phyloP scores from a whole-genome alignment of 2,329 filamentous ascomycete genomes.

The Colletotrichum destructivum region DNA sequence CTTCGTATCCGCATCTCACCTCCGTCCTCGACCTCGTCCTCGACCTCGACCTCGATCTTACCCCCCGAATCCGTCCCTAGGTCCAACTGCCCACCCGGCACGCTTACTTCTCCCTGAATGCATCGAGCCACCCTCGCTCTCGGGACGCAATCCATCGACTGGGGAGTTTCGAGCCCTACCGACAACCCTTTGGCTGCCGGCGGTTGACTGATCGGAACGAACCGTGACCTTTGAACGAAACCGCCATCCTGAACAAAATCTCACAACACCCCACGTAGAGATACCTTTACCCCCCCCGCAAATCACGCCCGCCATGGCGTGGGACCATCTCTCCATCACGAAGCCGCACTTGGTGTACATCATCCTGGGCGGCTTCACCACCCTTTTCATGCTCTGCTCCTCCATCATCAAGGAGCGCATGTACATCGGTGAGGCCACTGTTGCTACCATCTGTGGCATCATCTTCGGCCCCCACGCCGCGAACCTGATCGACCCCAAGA shows the following conservation, averaged over 20 bases:
- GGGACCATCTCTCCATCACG: conserved; percentile 88
- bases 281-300: conserved; percentile 2
- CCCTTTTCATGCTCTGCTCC: conserved; percentile 97
- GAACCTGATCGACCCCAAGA: conserved; percentile 81
- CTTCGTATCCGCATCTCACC: background rate
- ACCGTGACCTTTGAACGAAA: background rate
- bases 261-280: background rate
- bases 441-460: conserved; percentile 89
- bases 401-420: conserved; percentile 98
- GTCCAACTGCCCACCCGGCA: conserved; percentile 3
- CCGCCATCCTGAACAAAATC: too few species aligned
- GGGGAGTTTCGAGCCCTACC: conserved; percentile 45
- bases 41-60: too few species aligned
- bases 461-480: conserved; percentile 91
- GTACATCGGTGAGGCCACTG: conserved; percentile 98
- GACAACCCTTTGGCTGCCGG: conserved; percentile 37
- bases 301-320: conserved; percentile 71
- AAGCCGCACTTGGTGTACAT: conserved; percentile 98
- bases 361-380: conserved; percentile 97
- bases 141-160: conserved; percentile 46
- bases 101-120: conserved; percentile 48
- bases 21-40: too few species aligned
- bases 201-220: conserved; percentile 21
- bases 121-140: conserved; percentile 48
- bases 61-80: background rate